These are phyloP conservation scores for Sporisorium iseilematis-ciliati DNA, from an alignment of 1,284 basidiomycete species.

Conservation along the genomic window DNA sequence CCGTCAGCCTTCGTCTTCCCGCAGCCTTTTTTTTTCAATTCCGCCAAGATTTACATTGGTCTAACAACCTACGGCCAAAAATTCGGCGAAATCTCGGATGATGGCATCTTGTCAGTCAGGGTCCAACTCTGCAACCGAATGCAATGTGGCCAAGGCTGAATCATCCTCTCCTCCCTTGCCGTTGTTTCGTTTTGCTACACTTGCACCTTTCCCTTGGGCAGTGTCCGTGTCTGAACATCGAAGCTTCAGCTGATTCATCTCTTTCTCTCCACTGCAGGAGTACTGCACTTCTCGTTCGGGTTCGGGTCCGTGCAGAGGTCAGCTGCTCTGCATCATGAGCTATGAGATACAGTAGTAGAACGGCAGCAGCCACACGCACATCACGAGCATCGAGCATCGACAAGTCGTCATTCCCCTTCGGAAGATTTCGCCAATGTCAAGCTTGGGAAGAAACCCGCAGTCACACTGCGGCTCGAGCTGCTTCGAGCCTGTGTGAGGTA, in stretches of 20 bases:
- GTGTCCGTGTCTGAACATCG: slow-evolving; percentile 2
- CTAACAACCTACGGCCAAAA: neutral
- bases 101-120: neutral
- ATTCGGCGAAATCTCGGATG: neutral
- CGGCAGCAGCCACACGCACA: neutral
- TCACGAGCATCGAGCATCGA: slow-evolving; percentile 5
- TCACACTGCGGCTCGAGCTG: neutral
- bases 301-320: slow-evolving; percentile 1
- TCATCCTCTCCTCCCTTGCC: slow-evolving; percentile 24
- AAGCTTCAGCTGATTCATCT: slow-evolving; percentile 25
- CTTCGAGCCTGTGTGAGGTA: neutral
- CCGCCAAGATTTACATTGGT: neutral
- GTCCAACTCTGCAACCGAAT: neutral
- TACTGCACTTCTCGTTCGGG: neutral
- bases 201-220: neutral
- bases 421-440: slow-evolving; percentile 3
- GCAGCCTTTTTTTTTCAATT: neutral
- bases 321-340: neutral
- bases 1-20: neutral
- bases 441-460: neutral
- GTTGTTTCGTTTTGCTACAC: neutral
- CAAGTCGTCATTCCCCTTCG: neutral
- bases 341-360: neutral
- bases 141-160: slow-evolving; percentile 15
- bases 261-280: neutral